phyloP scores from a whole-genome alignment of 106 monocot genomes.

The Posidonia australis region DNA sequence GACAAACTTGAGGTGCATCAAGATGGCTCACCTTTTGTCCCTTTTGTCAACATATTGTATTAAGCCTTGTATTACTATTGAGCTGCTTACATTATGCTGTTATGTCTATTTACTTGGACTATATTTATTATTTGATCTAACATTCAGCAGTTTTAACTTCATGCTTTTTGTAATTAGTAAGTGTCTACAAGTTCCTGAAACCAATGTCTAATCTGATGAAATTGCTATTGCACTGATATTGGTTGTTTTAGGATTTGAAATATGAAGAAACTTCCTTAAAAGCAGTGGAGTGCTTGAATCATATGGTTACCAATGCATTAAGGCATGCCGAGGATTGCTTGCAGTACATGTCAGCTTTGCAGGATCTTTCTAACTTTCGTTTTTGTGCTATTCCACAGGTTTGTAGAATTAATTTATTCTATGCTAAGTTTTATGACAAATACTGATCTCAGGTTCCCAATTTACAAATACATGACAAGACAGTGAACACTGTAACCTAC shows the following conservation, averaged over 20 bases:
- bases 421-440: not conserved
- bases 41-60: not conserved
- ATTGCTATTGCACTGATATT: not conserved
- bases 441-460: not conserved
- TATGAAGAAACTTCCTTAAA: slow-evolving; percentile 61
- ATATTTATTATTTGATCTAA: too few species aligned
- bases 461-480: not conserved
- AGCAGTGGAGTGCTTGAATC: slow-evolving; percentile 90
- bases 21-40: not conserved
- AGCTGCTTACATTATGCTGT: too few species aligned
- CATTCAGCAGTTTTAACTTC: too few species aligned
- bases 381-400: slow-evolving; percentile 99
- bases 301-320: slow-evolving; percentile 91
- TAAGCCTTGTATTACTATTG: not conserved
- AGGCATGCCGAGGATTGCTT: slow-evolving; percentile 85
- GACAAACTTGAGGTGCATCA: slow-evolving; percentile 74
- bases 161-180: not conserved
- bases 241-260: slow-evolving; percentile 64
- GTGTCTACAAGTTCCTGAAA: not conserved
- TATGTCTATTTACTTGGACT: too few species aligned
- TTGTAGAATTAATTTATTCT: not conserved
- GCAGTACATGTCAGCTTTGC: slow-evolving; percentile 65
- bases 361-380: slow-evolving; percentile 52
- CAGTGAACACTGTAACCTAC: not conserved
- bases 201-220: not conserved